Percentiles rank a stretch among this genome's conserved stretches.
These are phyloP conservation scores for Diaporthe longicolla DNA, from an alignment of 2,329 filamentous ascomycete genomes.

Conservation along the genomic window DNA sequence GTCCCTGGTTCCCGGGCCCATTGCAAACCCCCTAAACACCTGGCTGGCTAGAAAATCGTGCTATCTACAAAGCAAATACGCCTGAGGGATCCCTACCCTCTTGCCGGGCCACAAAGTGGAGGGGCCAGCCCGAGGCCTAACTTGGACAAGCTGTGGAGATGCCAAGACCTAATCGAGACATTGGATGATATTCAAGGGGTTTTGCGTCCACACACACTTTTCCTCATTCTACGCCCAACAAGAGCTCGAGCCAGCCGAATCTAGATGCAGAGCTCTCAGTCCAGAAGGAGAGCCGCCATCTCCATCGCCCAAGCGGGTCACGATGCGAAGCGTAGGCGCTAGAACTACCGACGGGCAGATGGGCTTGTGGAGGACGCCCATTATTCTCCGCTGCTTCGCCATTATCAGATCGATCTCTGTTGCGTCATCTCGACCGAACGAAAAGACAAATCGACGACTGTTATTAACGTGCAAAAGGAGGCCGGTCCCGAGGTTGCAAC, in stretches of 20 bases:
- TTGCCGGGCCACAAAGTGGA: constrained; percentile 17
- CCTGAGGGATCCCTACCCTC: constrained; percentile 10
- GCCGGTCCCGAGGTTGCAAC: neutral
- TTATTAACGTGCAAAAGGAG: neutral
- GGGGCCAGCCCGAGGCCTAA: constrained; percentile 17
- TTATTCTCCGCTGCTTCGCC: constrained; percentile 15
- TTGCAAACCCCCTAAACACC: neutral
- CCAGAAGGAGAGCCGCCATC: neutral
- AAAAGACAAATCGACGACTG: too few species aligned
- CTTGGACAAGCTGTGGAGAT: constrained; percentile 23
- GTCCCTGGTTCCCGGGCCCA: constrained; percentile 23
- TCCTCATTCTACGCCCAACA: constrained; percentile 1
- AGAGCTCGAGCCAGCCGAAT: constrained; percentile 8
- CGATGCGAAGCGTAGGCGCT: constrained; percentile 15
- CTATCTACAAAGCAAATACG: neutral
- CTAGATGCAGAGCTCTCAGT: neutral
- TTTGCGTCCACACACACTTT: constrained; percentile 28
- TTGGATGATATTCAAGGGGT: constrained; percentile 26
- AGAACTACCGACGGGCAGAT: constrained; percentile 25
- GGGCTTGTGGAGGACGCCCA: constrained; percentile 21
- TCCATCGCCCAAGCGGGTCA: constrained; percentile 17
- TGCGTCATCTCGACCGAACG: constrained; percentile 15
- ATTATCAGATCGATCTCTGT: constrained; percentile 23
- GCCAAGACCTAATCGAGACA: constrained; percentile 32
- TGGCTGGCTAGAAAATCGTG: neutral